phyloP scores from a whole-genome alignment of 345 rosid genomes.

The Orychophragmus violaceus region DNA sequence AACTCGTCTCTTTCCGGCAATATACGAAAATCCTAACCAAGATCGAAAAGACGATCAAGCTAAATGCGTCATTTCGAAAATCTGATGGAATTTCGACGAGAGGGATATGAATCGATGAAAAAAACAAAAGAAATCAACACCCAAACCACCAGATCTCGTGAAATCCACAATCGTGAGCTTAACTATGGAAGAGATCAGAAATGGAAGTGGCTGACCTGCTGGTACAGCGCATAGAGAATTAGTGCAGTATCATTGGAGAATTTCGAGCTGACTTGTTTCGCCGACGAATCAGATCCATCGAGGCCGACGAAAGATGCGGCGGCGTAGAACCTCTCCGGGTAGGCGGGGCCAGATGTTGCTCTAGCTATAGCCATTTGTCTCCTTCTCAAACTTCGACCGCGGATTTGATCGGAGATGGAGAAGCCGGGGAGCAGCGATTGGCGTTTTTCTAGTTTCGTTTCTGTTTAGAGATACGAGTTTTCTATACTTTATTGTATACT shows the following conservation, averaged over 20 bases:
- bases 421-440: conserved; percentile 7
- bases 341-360: conserved; percentile 89
- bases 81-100: not conserved
- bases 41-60: conserved; percentile 14
- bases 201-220: conserved; percentile 52
- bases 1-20: not conserved
- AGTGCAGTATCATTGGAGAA: conserved; percentile 74
- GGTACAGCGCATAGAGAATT: conserved; percentile 80
- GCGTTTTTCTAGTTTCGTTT: conserved; percentile 17
- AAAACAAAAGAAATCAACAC: not conserved
- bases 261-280: conserved; percentile 54
- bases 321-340: conserved; percentile 92
- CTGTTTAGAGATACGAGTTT: conserved; percentile 17
- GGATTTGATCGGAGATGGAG: conserved; percentile 31
- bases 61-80: conserved; percentile 10
- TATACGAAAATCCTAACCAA: not conserved
- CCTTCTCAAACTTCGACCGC: conserved; percentile 11
- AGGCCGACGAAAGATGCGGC: conserved; percentile 90
- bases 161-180: not conserved
- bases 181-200: conserved; percentile 7
- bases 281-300: conserved; percentile 70
- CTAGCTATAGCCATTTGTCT: conserved; percentile 61
- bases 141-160: conserved; percentile 27
- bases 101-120: not conserved
- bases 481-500: not conserved